phyloP scores from a whole-genome alignment of 352 stramenopile species.

The Aphanomyces cochlioides region DNA sequence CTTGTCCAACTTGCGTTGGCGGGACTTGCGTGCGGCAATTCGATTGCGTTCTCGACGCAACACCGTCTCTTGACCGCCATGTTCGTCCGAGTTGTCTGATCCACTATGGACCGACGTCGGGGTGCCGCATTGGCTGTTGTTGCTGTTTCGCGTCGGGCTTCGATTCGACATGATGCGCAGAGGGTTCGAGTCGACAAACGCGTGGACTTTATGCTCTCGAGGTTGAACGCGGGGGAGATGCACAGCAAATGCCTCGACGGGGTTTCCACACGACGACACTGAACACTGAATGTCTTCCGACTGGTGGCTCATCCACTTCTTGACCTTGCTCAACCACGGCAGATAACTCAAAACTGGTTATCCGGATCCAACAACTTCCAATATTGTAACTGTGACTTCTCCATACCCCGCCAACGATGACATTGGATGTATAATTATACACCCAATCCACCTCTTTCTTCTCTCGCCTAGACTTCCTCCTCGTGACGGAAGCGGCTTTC shows the following conservation, averaged over 20 bases:
- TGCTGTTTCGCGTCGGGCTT: slow-evolving; percentile 12
- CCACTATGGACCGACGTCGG: slow-evolving; percentile 69
- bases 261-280: not conserved
- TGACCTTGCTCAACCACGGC: no score
- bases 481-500: no score
- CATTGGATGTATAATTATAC: no score
- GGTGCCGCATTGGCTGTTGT: slow-evolving; percentile 38
- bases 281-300: slow-evolving; percentile 2
- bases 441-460: no score
- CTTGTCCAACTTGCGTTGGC: slow-evolving; percentile 79
- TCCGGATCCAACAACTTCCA: no score
- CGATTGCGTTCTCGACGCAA: slow-evolving; percentile 79
- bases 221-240: not conserved
- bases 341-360: no score
- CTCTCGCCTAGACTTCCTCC: no score
- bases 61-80: slow-evolving; percentile 54
- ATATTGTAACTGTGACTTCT: no score
- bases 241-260: not conserved
- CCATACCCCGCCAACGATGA: no score
- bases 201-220: no score
- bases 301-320: no score
- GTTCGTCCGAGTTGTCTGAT: slow-evolving; percentile 51
- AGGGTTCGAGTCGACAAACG: no score
- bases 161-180: not conserved
- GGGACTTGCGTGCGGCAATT: slow-evolving; percentile 76